These are phyloP conservation scores for Ligustrum vulgare DNA, from an alignment of 257 asterid genomes.

Conservation along the genomic window DNA sequence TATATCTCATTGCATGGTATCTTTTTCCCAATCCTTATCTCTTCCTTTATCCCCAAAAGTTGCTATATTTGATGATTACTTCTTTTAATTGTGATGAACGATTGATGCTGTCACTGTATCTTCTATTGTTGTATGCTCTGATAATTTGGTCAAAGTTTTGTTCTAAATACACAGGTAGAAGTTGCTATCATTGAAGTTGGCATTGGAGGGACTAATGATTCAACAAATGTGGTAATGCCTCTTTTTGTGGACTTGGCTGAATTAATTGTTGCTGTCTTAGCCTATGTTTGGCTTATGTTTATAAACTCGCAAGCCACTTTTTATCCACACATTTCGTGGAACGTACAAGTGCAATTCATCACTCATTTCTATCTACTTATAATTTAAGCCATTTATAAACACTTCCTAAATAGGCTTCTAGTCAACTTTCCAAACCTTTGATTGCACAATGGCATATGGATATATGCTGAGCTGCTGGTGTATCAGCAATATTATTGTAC, in stretches of 20 bases:
- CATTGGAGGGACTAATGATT: constrained; percentile 85
- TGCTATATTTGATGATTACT: background rate
- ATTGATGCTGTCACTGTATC: background rate
- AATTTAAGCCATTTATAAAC: too few species aligned
- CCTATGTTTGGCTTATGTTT: too few species aligned
- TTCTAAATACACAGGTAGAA: constrained; percentile 65
- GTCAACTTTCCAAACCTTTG: constrained; percentile 16
- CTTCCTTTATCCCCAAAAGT: constrained; percentile 13
- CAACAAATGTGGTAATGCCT: constrained; percentile 83
- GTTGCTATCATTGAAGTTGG: constrained; percentile 96
- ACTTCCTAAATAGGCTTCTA: background rate
- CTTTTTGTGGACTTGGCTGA: constrained; percentile 6
- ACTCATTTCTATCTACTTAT: too few species aligned
- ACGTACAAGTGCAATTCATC: too few species aligned
- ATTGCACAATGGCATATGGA: constrained; percentile 2
- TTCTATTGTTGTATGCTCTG: background rate
- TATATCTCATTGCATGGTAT: background rate
- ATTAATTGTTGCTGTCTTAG: background rate
- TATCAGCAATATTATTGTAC: background rate
- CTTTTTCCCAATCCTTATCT: background rate
- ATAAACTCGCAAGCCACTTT: too few species aligned
- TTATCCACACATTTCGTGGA: too few species aligned
- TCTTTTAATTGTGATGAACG: background rate
- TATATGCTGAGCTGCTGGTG: background rate
- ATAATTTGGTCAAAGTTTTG: background rate